Conservation (phyloP, 306 rosid species). For the Phaseolus lunatus region DNA sequence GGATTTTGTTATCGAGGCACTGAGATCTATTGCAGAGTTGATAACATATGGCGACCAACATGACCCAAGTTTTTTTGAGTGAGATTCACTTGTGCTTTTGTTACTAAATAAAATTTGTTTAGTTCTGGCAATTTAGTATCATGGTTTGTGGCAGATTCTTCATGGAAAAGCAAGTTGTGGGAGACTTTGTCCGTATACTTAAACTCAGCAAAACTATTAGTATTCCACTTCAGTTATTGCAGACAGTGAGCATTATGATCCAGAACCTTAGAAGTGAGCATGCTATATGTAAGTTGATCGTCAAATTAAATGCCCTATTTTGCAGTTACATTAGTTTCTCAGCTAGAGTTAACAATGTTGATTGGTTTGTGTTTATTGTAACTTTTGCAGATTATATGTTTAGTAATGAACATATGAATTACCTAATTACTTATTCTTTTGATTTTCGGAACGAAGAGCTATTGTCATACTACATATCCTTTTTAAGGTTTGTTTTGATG, state of each 20-base stretch:
- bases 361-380: conserved; percentile 17
- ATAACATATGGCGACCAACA: conserved; percentile 92
- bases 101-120: conserved; percentile 43
- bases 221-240: conserved; percentile 82
- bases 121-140: conserved; percentile 37
- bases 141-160: conserved; percentile 70
- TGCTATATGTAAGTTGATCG: conserved; percentile 80
- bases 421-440: conserved; percentile 75
- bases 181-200: conserved; percentile 78
- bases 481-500: conserved; percentile 71
- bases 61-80: conserved; percentile 84
- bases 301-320: conserved; percentile 45
- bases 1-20: conserved; percentile 88
- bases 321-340: conserved; percentile 43
- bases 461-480: conserved; percentile 84
- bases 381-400: conserved; percentile 79
- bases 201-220: conserved; percentile 64
- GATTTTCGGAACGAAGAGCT: conserved; percentile 83
- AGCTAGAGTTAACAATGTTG: conserved; percentile 7
- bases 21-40: conserved; percentile 92
- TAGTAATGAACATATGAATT: conserved; percentile 82
- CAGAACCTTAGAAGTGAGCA: conserved; percentile 87
- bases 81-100: conserved; percentile 51
- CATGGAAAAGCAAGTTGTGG: conserved; percentile 94
- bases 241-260: conserved; percentile 88